Percentiles rank a stretch among this genome's conserved stretches.
These are phyloP conservation scores for Phytophthora sp. DNA, from an alignment of 352 stramenopile genomes.

Conservation along the genomic window DNA sequence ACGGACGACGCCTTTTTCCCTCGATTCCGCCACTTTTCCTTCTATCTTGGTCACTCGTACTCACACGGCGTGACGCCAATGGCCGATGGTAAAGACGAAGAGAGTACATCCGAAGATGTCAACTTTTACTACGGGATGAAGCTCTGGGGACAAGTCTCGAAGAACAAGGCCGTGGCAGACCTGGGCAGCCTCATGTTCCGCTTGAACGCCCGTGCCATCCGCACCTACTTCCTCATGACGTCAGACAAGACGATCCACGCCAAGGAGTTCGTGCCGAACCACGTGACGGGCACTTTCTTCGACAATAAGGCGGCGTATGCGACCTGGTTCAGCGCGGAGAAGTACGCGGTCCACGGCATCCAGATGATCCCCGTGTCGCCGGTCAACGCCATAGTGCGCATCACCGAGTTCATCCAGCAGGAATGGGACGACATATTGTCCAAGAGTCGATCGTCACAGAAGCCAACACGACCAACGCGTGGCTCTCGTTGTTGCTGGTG, in stretches of 20 bases:
- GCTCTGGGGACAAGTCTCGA: constrained; percentile 63
- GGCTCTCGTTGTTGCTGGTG: constrained; percentile 68
- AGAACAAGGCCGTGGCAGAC: constrained; percentile 59
- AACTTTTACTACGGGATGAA: constrained; percentile 85
- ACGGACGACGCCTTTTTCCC: constrained; percentile 57
- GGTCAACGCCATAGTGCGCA: constrained; percentile 72
- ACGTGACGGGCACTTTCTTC: constrained; percentile 75
- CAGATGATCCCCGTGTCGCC: constrained; percentile 81
- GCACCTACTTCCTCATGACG: constrained; percentile 80
- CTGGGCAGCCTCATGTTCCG: constrained; percentile 74
- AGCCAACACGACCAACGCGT: constrained; percentile 55
- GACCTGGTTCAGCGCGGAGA: constrained; percentile 73
- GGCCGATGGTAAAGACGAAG: constrained; percentile 70
- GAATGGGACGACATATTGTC: constrained; percentile 78
- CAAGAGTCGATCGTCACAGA: constrained; percentile 61
- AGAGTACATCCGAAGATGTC: constrained; percentile 75
- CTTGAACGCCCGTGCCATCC: constrained; percentile 62
- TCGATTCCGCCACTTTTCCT: constrained; percentile 76
- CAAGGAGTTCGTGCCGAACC: constrained; percentile 61
- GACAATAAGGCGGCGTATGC: constrained; percentile 78
- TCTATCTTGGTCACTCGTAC: constrained; percentile 73
- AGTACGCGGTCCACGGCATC: constrained; percentile 78
- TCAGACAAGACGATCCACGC: constrained; percentile 68
- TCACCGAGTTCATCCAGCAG: constrained; percentile 62
- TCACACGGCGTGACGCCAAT: constrained; percentile 68